Evolutionary conservation across 148 eudicot genomes (phyloP).

Genomic region (Rheum nobile): DNA sequence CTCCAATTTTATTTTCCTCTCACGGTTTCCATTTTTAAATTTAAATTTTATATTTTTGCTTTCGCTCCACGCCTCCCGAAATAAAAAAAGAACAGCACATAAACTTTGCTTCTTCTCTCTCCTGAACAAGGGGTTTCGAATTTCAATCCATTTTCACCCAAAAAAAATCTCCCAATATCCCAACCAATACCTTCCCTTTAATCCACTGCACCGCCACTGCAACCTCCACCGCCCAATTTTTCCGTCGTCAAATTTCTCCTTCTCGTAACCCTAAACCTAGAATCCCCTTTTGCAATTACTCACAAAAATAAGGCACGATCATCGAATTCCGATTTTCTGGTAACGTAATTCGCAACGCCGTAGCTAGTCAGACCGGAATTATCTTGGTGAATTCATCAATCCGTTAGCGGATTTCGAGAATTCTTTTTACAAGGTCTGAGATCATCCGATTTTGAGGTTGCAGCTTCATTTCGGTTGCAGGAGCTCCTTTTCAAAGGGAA

Average conservation of each 20-base stretch:
- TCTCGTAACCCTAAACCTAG: slow-evolving; percentile 4
- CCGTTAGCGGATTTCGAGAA: background rate
- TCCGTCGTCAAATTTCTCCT: background rate
- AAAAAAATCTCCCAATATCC: background rate
- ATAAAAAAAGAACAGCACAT: background rate
- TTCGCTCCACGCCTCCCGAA: slow-evolving; percentile 10
- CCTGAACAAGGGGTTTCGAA: background rate
- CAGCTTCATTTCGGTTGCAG: background rate
- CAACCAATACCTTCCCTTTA: background rate
- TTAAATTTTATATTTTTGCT: background rate
- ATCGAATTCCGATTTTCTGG: background rate
- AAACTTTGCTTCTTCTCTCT: background rate
- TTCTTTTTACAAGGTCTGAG: too few species aligned
- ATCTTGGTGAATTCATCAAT: background rate
- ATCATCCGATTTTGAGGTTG: too few species aligned
- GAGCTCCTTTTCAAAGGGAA: too few species aligned
- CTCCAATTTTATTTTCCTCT: background rate
- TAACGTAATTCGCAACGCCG: background rate
- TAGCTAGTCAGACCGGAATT: background rate
- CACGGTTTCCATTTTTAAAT: background rate
- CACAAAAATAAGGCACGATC: background rate
- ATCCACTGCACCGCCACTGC: slow-evolving; percentile 5
- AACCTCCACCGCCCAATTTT: background rate
- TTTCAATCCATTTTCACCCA: slow-evolving; percentile 6
- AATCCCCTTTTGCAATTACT: background rate